Evolutionary conservation across 805 yeast species (phyloP).

Genomic region (Lachancea mirantina): DNA sequence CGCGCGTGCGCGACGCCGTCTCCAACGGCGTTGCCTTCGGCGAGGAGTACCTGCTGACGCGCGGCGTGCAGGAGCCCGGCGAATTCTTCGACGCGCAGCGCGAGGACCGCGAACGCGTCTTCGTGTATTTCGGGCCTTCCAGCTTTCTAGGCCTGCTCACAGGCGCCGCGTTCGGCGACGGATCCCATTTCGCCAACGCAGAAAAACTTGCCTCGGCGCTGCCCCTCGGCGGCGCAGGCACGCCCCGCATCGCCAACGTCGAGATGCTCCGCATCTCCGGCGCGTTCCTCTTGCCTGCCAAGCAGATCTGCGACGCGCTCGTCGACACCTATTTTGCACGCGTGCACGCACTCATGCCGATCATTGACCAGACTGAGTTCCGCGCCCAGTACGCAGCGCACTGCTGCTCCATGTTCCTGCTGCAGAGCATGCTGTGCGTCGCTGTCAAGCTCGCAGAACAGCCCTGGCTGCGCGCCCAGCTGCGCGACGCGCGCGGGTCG

Average conservation of each 20-base stretch:
- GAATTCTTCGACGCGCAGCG: slow-evolving; percentile 7
- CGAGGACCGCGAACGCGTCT: slow-evolving; percentile 6
- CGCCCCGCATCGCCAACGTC: slow-evolving; percentile 8
- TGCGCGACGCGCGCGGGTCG: slow-evolving; percentile 5
- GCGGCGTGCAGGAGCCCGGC: slow-evolving; percentile 9
- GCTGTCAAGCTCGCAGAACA: slow-evolving; percentile 7
- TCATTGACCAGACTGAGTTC: slow-evolving; percentile 6
- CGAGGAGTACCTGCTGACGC: slow-evolving; percentile 8
- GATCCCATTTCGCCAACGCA: slow-evolving; percentile 6
- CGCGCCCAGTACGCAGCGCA: slow-evolving; percentile 2
- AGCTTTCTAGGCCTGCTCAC: slow-evolving; percentile 6
- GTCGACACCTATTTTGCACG: slow-evolving; percentile 3
- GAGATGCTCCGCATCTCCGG: slow-evolving; percentile 8
- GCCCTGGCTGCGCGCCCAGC: slow-evolving; percentile 4
- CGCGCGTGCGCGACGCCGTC: slow-evolving; percentile 5
- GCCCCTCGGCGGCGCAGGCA: slow-evolving; percentile 4
- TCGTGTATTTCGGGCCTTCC: slow-evolving; percentile 8
- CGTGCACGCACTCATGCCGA: slow-evolving; percentile 7
- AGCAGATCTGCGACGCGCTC: slow-evolving; percentile 7
- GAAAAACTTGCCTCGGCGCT: slow-evolving; percentile 6
- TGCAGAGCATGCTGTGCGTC: slow-evolving; percentile 7
- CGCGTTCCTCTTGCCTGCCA: slow-evolving; percentile 7
- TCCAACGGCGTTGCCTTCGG: slow-evolving; percentile 9
- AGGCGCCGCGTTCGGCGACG: slow-evolving; percentile 6
- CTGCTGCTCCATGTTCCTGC: slow-evolving; percentile 7